phyloP scores from a whole-genome alignment of 495 filamentous ascomycete species.

The Annulohypoxylon moriforme region DNA sequence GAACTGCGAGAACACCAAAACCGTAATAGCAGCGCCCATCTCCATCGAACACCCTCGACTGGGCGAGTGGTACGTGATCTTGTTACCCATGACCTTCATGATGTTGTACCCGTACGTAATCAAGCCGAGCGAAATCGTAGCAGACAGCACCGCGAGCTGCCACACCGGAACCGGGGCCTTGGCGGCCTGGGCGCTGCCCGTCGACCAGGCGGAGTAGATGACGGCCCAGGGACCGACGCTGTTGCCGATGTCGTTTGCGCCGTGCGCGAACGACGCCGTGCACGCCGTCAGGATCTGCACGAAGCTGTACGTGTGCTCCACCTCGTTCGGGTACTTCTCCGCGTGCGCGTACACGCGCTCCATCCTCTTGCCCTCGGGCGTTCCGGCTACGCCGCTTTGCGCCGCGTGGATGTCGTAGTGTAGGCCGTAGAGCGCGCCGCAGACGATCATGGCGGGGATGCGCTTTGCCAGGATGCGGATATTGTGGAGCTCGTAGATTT shows the following conservation, averaged over 20 bases:
- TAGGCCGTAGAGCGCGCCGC: slow-evolving; percentile 70
- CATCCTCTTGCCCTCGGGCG: slow-evolving; percentile 75
- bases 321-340: slow-evolving; percentile 71
- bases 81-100: slow-evolving; percentile 77
- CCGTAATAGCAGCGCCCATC: slow-evolving; percentile 72
- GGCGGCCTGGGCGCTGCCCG: slow-evolving; percentile 56
- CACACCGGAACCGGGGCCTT: slow-evolving; percentile 68
- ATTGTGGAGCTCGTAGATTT: slow-evolving; percentile 75
- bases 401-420: slow-evolving; percentile 80
- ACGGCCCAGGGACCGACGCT: slow-evolving; percentile 73
- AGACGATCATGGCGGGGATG: slow-evolving; percentile 67
- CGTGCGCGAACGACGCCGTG: slow-evolving; percentile 74
- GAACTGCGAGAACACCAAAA: slow-evolving; percentile 71
- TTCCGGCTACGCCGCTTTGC: slow-evolving; percentile 71
- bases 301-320: slow-evolving; percentile 73
- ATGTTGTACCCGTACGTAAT: slow-evolving; percentile 76
- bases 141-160: slow-evolving; percentile 66
- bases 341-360: slow-evolving; percentile 67
- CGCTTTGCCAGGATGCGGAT: slow-evolving; percentile 67
- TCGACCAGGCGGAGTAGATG: slow-evolving; percentile 70
- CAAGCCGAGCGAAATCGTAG: slow-evolving; percentile 67
- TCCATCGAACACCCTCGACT: slow-evolving; percentile 73
- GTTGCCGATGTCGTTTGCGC: slow-evolving; percentile 76
- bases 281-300: slow-evolving; percentile 71
- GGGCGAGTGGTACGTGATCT: slow-evolving; percentile 74